phyloP scores from a whole-genome alignment of 805 yeast species.

The Sugiyamaella americana region DNA sequence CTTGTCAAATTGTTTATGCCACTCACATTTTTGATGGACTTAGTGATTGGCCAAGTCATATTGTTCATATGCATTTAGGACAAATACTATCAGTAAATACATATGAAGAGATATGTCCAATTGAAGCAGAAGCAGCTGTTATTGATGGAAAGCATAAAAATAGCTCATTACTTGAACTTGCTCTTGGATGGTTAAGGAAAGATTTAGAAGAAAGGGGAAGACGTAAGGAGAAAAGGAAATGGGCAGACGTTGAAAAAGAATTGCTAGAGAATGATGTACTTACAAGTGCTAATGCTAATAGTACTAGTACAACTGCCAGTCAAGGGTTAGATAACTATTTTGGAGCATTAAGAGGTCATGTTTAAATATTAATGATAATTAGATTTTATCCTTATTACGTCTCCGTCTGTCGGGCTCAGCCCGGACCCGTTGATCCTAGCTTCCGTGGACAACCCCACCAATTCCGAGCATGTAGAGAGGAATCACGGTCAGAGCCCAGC shows the following conservation, averaged over 20 bases:
- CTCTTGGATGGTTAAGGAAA: conserved; percentile 32
- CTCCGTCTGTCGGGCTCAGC: too few relatives aligned
- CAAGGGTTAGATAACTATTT: conserved; percentile 29
- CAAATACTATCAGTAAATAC: conserved; percentile 31
- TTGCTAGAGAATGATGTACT: conserved; percentile 17
- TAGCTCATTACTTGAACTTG: conserved; percentile 32
- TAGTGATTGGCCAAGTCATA: conserved; percentile 81
- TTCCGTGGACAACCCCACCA: too few relatives aligned
- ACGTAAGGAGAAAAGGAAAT: conserved; percentile 47
- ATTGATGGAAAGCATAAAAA: conserved; percentile 9
- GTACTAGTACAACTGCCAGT: neutral
- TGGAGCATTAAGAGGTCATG: conserved; percentile 24
- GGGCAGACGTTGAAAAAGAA: conserved; percentile 46
- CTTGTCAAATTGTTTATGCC: conserved; percentile 78
- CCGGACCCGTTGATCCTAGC: too few relatives aligned
- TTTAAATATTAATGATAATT: too few relatives aligned
- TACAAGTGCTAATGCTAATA: conserved; percentile 19
- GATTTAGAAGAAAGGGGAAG: conserved; percentile 48
- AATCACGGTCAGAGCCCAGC: too few relatives aligned
- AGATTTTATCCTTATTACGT: too few relatives aligned
- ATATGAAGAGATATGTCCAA: conserved; percentile 8
- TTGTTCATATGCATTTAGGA: conserved; percentile 75
- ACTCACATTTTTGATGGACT: conserved; percentile 97
- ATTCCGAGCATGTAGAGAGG: too few relatives aligned
- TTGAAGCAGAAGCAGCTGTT: neutral